Evolutionary conservation across 78 protist species (phyloP).

Genomic region (Speleostelium caveatum): DNA sequence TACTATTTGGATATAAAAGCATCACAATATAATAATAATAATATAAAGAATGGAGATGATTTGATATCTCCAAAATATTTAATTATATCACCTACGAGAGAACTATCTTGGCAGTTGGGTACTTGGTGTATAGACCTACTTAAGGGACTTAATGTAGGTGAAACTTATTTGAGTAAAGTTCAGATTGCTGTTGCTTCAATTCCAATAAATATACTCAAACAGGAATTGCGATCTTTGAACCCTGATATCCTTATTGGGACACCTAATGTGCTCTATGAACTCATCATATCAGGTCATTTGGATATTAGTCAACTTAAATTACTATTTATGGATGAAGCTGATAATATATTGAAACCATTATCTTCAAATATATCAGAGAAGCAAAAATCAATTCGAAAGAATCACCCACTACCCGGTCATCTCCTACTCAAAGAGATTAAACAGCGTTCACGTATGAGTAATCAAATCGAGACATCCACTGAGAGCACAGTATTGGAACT

Average conservation of each 20-base stretch:
- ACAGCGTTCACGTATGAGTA: neutral
- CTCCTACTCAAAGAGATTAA: conserved; percentile 37
- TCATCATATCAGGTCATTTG: neutral
- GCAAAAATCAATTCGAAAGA: conserved; percentile 18
- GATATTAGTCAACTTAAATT: neutral
- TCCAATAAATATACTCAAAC: neutral
- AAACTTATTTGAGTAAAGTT: neutral
- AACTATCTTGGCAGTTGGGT: conserved; percentile 63
- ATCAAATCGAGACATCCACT: neutral
- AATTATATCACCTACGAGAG: conserved; percentile 55
- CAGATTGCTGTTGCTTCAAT: conserved; percentile 9
- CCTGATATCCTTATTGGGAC: conserved; percentile 63
- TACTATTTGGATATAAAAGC: neutral
- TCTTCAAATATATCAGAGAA: neutral
- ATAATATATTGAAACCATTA: conserved; percentile 31
- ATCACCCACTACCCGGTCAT: conserved; percentile 14
- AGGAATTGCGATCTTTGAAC: neutral
- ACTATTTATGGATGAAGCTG: conserved; percentile 53
- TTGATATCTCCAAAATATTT: conserved; percentile 11
- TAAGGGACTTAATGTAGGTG: neutral
- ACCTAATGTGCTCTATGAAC: conserved; percentile 38
- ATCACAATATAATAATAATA: neutral
- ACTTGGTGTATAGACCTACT: conserved; percentile 38
- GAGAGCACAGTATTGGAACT: neutral
- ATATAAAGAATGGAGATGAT: neutral